phyloP scores from a whole-genome alignment of 2,329 filamentous ascomycete genomes.

The Cercospora sp. region DNA sequence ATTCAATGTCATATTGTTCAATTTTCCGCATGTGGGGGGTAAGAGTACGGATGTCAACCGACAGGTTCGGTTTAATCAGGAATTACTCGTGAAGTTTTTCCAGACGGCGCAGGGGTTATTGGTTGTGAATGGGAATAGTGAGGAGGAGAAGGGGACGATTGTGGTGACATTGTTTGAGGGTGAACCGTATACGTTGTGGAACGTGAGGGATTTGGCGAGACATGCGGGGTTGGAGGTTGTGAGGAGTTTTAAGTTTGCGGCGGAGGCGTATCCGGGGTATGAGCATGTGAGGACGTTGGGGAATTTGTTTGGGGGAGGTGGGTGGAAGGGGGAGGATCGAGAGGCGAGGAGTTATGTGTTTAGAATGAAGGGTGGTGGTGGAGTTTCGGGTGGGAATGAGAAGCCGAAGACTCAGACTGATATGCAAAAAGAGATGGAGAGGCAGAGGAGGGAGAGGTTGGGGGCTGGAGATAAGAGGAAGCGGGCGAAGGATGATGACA shows the following conservation, averaged over 20 bases:
- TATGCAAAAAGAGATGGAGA: slow-evolving; percentile 11
- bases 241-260: slow-evolving; percentile 68
- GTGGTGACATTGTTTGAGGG: slow-evolving; percentile 89
- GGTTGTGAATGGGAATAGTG: slow-evolving; percentile 42
- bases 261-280: slow-evolving; percentile 70
- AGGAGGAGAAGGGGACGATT: slow-evolving; percentile 52
- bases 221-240: slow-evolving; percentile 71
- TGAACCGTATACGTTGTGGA: slow-evolving; percentile 94
- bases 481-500: slow-evolving; percentile 5
- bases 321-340: slow-evolving; percentile 52
- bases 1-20: slow-evolving; percentile 85
- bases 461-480: slow-evolving; percentile 11
- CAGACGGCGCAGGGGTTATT: slow-evolving; percentile 54
- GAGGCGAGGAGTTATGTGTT: slow-evolving; percentile 51
- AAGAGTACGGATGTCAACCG: slow-evolving; percentile 90
- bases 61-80: slow-evolving; percentile 89
- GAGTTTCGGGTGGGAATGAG: background rate
- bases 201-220: slow-evolving; percentile 80
- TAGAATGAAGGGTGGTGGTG: slow-evolving; percentile 38
- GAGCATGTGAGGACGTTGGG: slow-evolving; percentile 71
- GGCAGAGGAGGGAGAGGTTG: slow-evolving; percentile 12
- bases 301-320: slow-evolving; percentile 48
- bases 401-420: slow-evolving; percentile 7
- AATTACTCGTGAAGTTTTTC: slow-evolving; percentile 71
- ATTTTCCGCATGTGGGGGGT: slow-evolving; percentile 95